These are phyloP conservation scores for Esteya vermicola DNA, from an alignment of 2,329 filamentous ascomycete genomes.

Conservation along the genomic window DNA sequence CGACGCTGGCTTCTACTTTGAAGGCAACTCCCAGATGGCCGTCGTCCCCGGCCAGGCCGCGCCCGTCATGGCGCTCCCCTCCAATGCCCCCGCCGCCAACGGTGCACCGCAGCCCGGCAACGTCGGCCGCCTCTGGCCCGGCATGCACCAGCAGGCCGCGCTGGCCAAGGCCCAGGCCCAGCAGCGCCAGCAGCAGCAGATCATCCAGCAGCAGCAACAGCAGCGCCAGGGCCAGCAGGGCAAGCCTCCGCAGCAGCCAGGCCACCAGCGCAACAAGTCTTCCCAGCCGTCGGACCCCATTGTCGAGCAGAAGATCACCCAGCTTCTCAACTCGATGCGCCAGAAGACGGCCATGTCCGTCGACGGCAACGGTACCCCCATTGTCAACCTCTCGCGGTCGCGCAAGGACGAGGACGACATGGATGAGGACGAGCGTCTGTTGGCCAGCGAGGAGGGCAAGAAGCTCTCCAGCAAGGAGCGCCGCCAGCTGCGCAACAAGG, in stretches of 20 bases:
- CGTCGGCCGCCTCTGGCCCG: conserved; percentile 72
- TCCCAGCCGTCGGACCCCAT: conserved; percentile 48
- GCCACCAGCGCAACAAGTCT: conserved; percentile 33
- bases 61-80: conserved; percentile 29
- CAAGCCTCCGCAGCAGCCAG: conserved; percentile 25
- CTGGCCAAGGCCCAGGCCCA: conserved; percentile 59
- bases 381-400: conserved; percentile 51
- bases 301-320: conserved; percentile 86
- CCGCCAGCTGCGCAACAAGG: conserved; percentile 95
- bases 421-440: conserved; percentile 89
- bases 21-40: conserved; percentile 17
- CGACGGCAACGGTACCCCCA: conserved; percentile 31
- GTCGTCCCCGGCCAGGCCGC: conserved; percentile 58
- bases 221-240: conserved; percentile 19
- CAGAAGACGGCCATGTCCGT: conserved; percentile 48
- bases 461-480: conserved; percentile 97
- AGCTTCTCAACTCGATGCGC: conserved; percentile 84
- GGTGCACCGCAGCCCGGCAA: conserved; percentile 30
- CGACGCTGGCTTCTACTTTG: conserved; percentile 52
- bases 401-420: conserved; percentile 97
- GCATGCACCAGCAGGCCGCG: conserved; percentile 84
- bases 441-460: conserved; percentile 97
- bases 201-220: conserved; percentile 37
- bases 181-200: conserved; percentile 51
- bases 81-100: conserved; percentile 20